Evolutionary conservation across 176 grass and related monocot species (phyloP).

Genomic region (Ensete glaucum): DNA sequence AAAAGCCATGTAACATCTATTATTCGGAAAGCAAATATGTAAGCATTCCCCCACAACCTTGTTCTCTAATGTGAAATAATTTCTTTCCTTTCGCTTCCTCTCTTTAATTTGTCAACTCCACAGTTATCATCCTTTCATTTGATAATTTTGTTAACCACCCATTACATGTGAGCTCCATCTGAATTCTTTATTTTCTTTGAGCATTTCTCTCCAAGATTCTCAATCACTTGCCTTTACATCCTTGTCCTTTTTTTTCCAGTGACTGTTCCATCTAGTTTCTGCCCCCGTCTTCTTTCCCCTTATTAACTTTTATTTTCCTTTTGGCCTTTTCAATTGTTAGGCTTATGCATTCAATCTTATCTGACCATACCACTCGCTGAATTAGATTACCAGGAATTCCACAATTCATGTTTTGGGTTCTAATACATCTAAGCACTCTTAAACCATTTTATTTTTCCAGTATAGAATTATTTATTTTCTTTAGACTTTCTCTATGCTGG

Average conservation of each 20-base stretch:
- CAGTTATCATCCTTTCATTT: not conserved
- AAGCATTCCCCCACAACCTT: not conserved
- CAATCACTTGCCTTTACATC: not conserved
- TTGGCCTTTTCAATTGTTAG: not conserved
- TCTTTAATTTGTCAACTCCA: not conserved
- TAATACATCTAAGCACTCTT: not conserved
- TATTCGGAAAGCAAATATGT: too few species aligned
- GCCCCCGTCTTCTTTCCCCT: too few species aligned
- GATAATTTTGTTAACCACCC: not conserved
- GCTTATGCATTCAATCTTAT: not conserved
- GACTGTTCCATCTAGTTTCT: too few species aligned
- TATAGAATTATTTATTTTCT: not conserved
- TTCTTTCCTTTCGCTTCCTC: not conserved
- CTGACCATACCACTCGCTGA: not conserved
- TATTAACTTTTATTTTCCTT: not conserved
- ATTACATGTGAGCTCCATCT: not conserved
- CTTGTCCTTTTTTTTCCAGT: too few species aligned
- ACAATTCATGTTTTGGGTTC: not conserved
- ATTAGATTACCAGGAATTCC: not conserved
- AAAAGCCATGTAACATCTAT: too few species aligned
- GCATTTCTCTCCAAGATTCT: not conserved
- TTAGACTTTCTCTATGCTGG: not conserved
- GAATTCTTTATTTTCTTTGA: not conserved
- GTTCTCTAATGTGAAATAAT: not conserved
- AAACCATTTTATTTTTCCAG: not conserved